Conservation (phyloP, 345 rosid species). For the Salix exigua region DNA sequence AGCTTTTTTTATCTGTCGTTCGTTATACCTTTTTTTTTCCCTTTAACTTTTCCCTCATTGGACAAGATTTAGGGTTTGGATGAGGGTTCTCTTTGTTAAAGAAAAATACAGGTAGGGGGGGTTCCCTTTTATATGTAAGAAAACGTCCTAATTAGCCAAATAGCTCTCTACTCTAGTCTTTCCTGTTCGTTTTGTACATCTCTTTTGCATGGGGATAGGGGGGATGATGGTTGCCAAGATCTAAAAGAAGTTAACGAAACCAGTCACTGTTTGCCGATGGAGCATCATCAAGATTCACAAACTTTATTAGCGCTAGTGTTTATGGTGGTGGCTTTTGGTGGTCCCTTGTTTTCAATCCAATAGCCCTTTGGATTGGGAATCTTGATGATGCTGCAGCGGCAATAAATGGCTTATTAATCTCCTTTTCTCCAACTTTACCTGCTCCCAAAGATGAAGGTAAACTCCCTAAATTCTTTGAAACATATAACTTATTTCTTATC, state of each 20-base stretch:
- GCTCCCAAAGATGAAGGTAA: slow-evolving; percentile 10
- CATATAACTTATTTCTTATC: not conserved
- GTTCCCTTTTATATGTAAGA: slow-evolving; percentile 10
- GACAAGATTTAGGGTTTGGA: slow-evolving; percentile 35
- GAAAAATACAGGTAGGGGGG: slow-evolving; percentile 3
- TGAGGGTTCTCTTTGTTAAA: slow-evolving; percentile 3
- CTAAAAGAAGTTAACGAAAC: slow-evolving; percentile 8
- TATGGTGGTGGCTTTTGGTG: slow-evolving; percentile 15
- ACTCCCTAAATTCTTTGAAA: not conserved
- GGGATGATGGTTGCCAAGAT: slow-evolving; percentile 12
- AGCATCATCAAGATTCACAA: slow-evolving; percentile 96
- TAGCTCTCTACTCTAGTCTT: not conserved
- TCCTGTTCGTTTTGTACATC: not conserved
- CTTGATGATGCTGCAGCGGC: slow-evolving; percentile 99
- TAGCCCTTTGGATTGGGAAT: slow-evolving; percentile 42
- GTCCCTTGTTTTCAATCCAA: slow-evolving; percentile 9
- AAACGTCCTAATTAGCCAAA: not conserved
- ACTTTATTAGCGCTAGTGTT: slow-evolving; percentile 24
- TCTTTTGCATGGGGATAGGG: slow-evolving; percentile 1
- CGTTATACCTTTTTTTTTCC: not conserved
- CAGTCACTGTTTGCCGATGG: slow-evolving; percentile 73
- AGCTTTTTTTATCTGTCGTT: not conserved
- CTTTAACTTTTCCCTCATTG: not conserved
- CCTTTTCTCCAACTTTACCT: not conserved
- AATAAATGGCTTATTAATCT: slow-evolving; percentile 46